Base-by-base conservation (phyloP, 1,139 yeast genomes). In the Taiozyma onychis region DNA sequence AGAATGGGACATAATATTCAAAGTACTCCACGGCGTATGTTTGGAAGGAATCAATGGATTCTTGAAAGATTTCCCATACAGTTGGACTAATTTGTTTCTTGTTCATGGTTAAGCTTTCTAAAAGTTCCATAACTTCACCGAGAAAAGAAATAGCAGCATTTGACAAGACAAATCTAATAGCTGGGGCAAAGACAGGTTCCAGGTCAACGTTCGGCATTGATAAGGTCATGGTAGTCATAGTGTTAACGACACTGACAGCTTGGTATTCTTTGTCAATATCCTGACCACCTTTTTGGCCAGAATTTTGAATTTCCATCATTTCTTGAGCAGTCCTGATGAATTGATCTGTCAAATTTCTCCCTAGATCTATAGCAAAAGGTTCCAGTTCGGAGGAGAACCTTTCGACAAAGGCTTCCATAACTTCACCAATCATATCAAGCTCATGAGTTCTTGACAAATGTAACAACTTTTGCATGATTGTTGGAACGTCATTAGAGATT, bases 401-500 rank as follows among this genome's bases (percentile, higher is more conserved):
- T 62, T 90, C 97, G 35, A 93, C 97, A 66, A 95, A 88, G 53
- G 90, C 93, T 69, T 93, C 98, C 86, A 95, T 90, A 26, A 93
- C 96, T 48, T 84, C 87, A 13, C 95, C 80, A 32, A 93, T 75
- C 43, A 90, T 80, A 65, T 93, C 99, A 58, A 85, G 81, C 63
- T 93, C 99, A 57, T 90, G 83, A 55, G 83, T 83, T 65, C 88
- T 85, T 16, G 95, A 85, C 46, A 93, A 69, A 47, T 81, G 83
- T 59, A 93, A 73, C 52, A 95, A 71, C 58, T 81, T 84, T 51
- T 89, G 87, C 88, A 93, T 88, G 10, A 91, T 83, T 18, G 84
- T 85, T 39, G 95, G 83, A 51, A 93, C 87, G 49, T 85, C 83
- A 7, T 76, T 66, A 5, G 89, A 78, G 49, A 93, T 74, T 14